A percentile compares a stretch with the other conserved stretches of the same genome.
Evolutionary conservation across 164 flowering plant species (phyloP).

Genomic region (Aristolochia fimbriata): DNA sequence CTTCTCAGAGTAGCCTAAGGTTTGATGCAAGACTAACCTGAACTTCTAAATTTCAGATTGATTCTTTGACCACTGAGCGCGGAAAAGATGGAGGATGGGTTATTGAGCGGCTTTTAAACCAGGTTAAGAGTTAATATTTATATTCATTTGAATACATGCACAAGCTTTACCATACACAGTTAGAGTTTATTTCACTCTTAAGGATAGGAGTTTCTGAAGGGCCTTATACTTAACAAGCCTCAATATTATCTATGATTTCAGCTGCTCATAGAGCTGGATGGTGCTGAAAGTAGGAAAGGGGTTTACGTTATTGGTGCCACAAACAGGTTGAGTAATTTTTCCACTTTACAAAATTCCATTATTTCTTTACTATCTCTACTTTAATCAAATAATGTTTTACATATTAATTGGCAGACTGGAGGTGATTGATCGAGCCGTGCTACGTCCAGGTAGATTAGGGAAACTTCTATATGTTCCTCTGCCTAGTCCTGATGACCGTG

Average conservation of each 20-base stretch:
- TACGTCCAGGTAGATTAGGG: slow-evolving; percentile 91
- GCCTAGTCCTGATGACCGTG: slow-evolving; percentile 69
- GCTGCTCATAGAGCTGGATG: slow-evolving; percentile 86
- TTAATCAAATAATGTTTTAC: background rate
- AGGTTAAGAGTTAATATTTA: slow-evolving; percentile 33
- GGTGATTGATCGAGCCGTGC: slow-evolving; percentile 68
- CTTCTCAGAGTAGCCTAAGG: too few relatives aligned
- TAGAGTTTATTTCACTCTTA: too few relatives aligned
- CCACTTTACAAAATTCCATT: background rate
- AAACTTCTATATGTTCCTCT: slow-evolving; percentile 74
- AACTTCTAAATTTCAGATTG: slow-evolving; percentile 44
- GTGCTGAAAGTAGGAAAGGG: slow-evolving; percentile 65
- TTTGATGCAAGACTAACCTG: background rate
- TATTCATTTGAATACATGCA: too few relatives aligned
- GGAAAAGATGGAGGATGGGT: slow-evolving; percentile 90
- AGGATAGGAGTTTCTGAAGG: too few relatives aligned
- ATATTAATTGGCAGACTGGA: slow-evolving; percentile 44
- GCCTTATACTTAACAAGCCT: background rate
- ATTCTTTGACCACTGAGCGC: slow-evolving; percentile 77
- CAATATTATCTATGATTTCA: slow-evolving; percentile 18
- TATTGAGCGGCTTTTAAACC: slow-evolving; percentile 66
- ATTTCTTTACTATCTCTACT: background rate
- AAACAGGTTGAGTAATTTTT: slow-evolving; percentile 42
- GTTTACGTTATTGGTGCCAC: slow-evolving; percentile 94
- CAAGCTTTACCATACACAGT: too few relatives aligned